A percentile compares a stretch with the other conserved stretches of the same genome.
Evolutionary conservation across 2,329 filamentous ascomycete species (phyloP).

Genomic region (Karstenula rhodostoma): DNA sequence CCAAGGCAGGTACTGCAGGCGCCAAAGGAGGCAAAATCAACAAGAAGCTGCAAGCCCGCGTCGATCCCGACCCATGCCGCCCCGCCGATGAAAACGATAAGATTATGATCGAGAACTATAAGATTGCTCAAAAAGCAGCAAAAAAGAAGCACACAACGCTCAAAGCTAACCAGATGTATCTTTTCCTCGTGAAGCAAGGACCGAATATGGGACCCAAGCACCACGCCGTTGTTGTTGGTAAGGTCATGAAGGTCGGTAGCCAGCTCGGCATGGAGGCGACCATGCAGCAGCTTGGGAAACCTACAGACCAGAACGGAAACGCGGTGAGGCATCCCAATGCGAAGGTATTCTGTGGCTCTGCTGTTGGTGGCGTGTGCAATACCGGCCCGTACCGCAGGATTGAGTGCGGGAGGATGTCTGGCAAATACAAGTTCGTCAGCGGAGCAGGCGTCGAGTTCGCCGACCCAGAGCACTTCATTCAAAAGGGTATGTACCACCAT

Average conservation of each 20-base stretch:
- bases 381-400: constrained; percentile 6
- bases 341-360: constrained; percentile 9
- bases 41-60: constrained; percentile 4
- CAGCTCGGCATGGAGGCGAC: constrained; percentile 11
- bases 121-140: constrained; percentile 5
- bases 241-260: constrained; percentile 5
- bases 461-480: constrained; percentile 9
- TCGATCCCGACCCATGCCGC: constrained; percentile 10
- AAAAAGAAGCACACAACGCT: constrained; percentile 1
- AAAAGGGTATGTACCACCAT: background rate
- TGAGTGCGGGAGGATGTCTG: background rate
- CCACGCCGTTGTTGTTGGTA: constrained; percentile 8
- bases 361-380: constrained; percentile 3
- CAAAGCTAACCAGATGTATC: constrained; percentile 5
- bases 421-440: constrained; percentile 10
- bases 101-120: constrained; percentile 12
- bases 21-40: constrained; percentile 2
- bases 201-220: constrained; percentile 2
- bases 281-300: constrained; percentile 6
- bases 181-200: constrained; percentile 9
- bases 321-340: constrained; percentile 6
- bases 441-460: constrained; percentile 2
- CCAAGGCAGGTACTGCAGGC: constrained; percentile 2
- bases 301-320: background rate
- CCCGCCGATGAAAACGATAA: background rate